Evolutionary conservation across 169 alveolate genomes (phyloP), one percentile per base, ranked within the genome.

Genomic region (Besnoitia besnoiti): DNA sequence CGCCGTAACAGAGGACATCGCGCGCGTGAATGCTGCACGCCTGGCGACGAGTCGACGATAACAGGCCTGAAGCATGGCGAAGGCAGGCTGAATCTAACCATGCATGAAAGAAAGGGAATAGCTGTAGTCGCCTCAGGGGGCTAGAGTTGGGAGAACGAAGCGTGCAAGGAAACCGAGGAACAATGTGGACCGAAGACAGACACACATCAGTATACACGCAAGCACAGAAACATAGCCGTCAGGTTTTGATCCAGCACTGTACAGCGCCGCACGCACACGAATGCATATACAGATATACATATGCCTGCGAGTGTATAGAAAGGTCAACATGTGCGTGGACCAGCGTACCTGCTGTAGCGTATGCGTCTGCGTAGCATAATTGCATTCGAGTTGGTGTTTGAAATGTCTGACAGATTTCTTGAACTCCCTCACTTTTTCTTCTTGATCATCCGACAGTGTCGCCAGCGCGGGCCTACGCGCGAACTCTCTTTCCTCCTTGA

Each of bases 331-430:
- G 24, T 55, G 1, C 67, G 67, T 55, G 12, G 4, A 55, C 67
- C 1, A 3, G n/a, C 80, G 8, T n/a, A 77, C 87, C 87, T 77
- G 87, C 30, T 77, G 14, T 39, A 77, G 21, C 10, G 87, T 77
- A 10, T 40, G 55, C 42, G 55, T 77, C 12, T 77, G 87, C 12
- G 24, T 37, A 3, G 59, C 61, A 21, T 77, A 77, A 39, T 35
- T 42, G 55, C 87, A 77, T 42, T 77, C 87, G 87, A 77, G 87
- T 27, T 77, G 87, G 87, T 77, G 87, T 42, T 77, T 77, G 87
- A 40, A 77, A 35, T 40, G 55, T 40, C 87, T 19, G 59, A 77
- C 87, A 24, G 59, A 10, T 24, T 77, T 42, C 47, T 77, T 77
- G 35, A 77, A 77, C 47, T 77, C 87, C 37, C 87, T 51, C 12